Conservation (phyloP, 192 early-diverging fungal species). For the Chytriomyces sp. region DNA sequence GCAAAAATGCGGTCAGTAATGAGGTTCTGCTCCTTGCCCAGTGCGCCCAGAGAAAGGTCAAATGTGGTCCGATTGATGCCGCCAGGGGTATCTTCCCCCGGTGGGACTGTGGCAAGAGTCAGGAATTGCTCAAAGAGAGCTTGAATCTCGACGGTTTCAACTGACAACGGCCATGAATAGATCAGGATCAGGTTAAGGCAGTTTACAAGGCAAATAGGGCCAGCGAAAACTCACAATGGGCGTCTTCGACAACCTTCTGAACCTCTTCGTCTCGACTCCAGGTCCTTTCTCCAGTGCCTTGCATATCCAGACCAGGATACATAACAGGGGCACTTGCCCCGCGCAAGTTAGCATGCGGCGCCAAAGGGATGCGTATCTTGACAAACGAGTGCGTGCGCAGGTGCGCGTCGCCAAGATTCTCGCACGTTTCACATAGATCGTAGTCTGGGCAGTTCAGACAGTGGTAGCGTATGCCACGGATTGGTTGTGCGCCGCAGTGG, state of each 20-base stretch:
- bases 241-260: slow-evolving; percentile 54
- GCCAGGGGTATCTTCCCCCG: slow-evolving; percentile 52
- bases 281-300: neutral
- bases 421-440: slow-evolving; percentile 92
- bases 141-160: slow-evolving; percentile 81
- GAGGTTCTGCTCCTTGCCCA: slow-evolving; percentile 80
- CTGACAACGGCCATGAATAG: slow-evolving; percentile 37
- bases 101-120: slow-evolving; percentile 66
- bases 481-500: slow-evolving; percentile 82
- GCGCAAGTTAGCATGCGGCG: slow-evolving; percentile 82
- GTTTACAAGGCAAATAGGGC: neutral
- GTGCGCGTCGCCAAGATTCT: slow-evolving; percentile 75
- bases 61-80: slow-evolving; percentile 82
- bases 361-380: slow-evolving; percentile 89
- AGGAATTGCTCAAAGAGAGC: slow-evolving; percentile 88
- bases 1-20: slow-evolving; percentile 85
- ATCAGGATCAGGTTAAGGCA: neutral
- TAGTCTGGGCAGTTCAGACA: slow-evolving; percentile 93
- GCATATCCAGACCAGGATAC: slow-evolving; percentile 69
- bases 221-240: slow-evolving; percentile 67
- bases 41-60: slow-evolving; percentile 81
- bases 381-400: slow-evolving; percentile 80
- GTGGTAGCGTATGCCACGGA: slow-evolving; percentile 89
- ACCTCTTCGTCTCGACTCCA: slow-evolving; percentile 32
- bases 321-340: slow-evolving; percentile 71